Evolutionary conservation across 2,329 filamentous ascomycete genomes (phyloP).

Genomic region (Helminthosporium solani): DNA sequence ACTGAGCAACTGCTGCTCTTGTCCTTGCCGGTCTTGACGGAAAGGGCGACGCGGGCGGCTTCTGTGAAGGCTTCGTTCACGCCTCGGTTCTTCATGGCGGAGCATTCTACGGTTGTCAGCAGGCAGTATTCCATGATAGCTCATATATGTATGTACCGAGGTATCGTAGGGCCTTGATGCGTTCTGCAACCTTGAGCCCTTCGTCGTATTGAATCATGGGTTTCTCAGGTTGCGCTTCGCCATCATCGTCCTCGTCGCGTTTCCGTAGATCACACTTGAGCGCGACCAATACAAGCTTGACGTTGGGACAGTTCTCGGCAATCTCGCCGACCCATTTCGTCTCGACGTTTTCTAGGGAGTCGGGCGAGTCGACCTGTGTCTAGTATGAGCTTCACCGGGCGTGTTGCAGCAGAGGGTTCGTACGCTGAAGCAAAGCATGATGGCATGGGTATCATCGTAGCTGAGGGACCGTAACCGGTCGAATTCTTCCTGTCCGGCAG

Average conservation of each 20-base stretch:
- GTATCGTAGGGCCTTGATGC: slow-evolving; percentile 90
- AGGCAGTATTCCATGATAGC: background rate
- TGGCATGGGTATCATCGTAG: slow-evolving; percentile 96
- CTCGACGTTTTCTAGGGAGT: slow-evolving; percentile 97
- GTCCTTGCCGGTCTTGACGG: slow-evolving; percentile 54
- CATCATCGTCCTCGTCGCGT: slow-evolving; percentile 62
- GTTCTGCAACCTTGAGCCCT: slow-evolving; percentile 84
- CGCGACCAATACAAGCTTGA: slow-evolving; percentile 91
- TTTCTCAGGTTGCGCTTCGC: slow-evolving; percentile 45
- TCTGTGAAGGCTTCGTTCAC: slow-evolving; percentile 99
- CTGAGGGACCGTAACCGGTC: slow-evolving; percentile 92
- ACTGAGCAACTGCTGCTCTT: slow-evolving; percentile 46
- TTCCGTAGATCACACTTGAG: slow-evolving; percentile 96
- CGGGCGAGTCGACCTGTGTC: slow-evolving; percentile 76
- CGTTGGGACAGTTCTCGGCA: slow-evolving; percentile 92
- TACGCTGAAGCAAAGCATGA: slow-evolving; percentile 94
- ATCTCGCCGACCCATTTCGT: slow-evolving; percentile 99
- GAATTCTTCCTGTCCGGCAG: slow-evolving; percentile 98
- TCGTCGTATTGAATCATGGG: slow-evolving; percentile 86
- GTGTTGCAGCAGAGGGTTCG: background rate
- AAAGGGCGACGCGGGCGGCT: slow-evolving; percentile 86
- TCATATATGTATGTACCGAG: slow-evolving; percentile 57
- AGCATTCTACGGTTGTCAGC: slow-evolving; percentile 68
- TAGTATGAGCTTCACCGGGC: slow-evolving; percentile 5
- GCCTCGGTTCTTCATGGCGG: slow-evolving; percentile 94